phyloP scores from a whole-genome alignment of 768 basidiomycete genomes.

The Royoungia palumana region DNA sequence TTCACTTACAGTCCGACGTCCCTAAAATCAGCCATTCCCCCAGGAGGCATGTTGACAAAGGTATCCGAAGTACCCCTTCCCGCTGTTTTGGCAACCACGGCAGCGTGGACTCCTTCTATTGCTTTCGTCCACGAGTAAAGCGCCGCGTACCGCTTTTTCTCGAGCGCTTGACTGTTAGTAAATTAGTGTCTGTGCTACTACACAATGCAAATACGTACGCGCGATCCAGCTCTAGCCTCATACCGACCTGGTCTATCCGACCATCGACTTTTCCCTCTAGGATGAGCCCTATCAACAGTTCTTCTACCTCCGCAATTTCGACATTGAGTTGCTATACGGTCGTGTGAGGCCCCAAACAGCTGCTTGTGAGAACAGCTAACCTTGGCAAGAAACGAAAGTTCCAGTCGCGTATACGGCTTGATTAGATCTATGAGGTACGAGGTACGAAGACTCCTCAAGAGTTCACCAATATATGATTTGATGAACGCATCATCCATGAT shows the following conservation, averaged over 20 bases:
- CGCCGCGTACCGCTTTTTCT: slow-evolving; percentile 81
- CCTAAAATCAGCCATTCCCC: slow-evolving; percentile 31
- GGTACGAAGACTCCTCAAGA: slow-evolving; percentile 88
- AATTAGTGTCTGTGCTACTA: slow-evolving; percentile 1
- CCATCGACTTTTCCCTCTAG: slow-evolving; percentile 97
- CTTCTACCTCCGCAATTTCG: slow-evolving; percentile 88
- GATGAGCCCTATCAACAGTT: slow-evolving; percentile 88
- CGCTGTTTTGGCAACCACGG: slow-evolving; percentile 71
- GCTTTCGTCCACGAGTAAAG: slow-evolving; percentile 80
- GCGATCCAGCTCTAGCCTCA: slow-evolving; percentile 85
- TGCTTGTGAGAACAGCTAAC: slow-evolving; percentile 37
- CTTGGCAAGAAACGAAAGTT: slow-evolving; percentile 90
- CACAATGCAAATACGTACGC: slow-evolving; percentile 45
- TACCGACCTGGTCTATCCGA: slow-evolving; percentile 93
- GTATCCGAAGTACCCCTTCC: slow-evolving; percentile 30
- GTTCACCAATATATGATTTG: slow-evolving; percentile 91
- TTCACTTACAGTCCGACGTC: slow-evolving; percentile 23
- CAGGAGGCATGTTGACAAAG: slow-evolving; percentile 33
- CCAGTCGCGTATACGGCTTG: slow-evolving; percentile 94
- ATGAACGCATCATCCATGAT: slow-evolving; percentile 98
- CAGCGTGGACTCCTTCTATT: slow-evolving; percentile 72
- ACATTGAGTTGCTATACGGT: slow-evolving; percentile 85
- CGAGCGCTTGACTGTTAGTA: slow-evolving; percentile 72
- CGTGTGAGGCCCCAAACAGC: background rate
- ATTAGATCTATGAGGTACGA: slow-evolving; percentile 98